Percentiles rank a stretch among this genome's conserved stretches.
phyloP scores from a whole-genome alignment of 2,329 filamentous ascomycete species.

The Exserohilum turcica region DNA sequence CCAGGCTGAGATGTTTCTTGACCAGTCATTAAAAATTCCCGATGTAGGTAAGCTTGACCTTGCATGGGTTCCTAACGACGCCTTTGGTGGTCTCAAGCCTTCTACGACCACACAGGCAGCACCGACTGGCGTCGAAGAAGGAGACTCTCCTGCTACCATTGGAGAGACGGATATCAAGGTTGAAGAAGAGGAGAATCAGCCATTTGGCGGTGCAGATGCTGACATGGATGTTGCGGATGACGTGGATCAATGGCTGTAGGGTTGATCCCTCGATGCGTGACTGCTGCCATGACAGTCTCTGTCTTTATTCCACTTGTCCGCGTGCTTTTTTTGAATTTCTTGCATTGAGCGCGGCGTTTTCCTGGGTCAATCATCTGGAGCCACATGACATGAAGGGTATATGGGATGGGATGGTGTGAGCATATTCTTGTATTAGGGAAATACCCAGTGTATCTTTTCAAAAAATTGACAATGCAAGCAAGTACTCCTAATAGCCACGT shows the following conservation, averaged over 20 bases:
- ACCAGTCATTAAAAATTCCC: slow-evolving; percentile 64
- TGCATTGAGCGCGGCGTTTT: slow-evolving; percentile 2
- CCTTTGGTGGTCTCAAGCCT: slow-evolving; percentile 20
- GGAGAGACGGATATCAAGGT: slow-evolving; percentile 12
- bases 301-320: background rate
- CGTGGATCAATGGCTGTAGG: slow-evolving; percentile 38
- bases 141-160: slow-evolving; percentile 24
- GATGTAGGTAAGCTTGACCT: slow-evolving; percentile 69
- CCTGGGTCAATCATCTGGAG: background rate
- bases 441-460: no score
- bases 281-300: background rate
- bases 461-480: no score
- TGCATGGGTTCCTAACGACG: slow-evolving; percentile 61
- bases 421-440: no score
- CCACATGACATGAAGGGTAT: background rate
- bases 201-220: slow-evolving; percentile 18
- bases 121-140: background rate
- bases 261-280: background rate
- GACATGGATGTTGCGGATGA: slow-evolving; percentile 46
- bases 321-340: background rate
- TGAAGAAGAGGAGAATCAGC: slow-evolving; percentile 12
- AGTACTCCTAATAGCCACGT: no score
- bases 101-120: background rate
- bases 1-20: slow-evolving; percentile 69
- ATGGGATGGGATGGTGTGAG: background rate